Percentiles rank a stretch among this genome's conserved stretches.
Conservation (phyloP, 805 yeast genomes). For the Candida gorgasii region DNA sequence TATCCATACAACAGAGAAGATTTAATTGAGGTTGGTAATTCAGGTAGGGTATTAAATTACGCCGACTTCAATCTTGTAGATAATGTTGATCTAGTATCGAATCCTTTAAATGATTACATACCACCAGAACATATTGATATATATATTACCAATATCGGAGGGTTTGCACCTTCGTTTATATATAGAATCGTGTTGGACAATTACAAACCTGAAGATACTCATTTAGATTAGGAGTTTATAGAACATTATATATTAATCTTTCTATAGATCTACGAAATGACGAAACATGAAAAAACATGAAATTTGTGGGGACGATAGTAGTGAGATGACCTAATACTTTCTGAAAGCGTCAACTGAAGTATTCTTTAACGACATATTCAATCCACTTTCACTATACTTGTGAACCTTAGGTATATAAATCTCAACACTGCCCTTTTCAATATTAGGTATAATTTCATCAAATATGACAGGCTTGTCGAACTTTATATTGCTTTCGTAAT, state of each 20-base stretch:
- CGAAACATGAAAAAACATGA: too few relatives aligned
- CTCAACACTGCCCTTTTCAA: slow-evolving; percentile 19
- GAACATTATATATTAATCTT: slow-evolving; percentile 2
- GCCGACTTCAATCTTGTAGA: slow-evolving; percentile 69
- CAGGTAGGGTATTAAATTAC: slow-evolving; percentile 83
- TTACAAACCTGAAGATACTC: slow-evolving; percentile 82
- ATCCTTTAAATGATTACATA: slow-evolving; percentile 87
- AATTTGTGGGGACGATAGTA: background rate
- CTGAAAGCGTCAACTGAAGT: slow-evolving; percentile 16
- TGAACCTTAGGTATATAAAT: slow-evolving; percentile 24
- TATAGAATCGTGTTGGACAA: slow-evolving; percentile 94
- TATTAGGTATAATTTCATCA: slow-evolving; percentile 23
- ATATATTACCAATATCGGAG: slow-evolving; percentile 92
- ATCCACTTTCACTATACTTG: slow-evolving; percentile 11
- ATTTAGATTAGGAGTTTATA: slow-evolving; percentile 39
- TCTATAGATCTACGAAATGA: too few relatives aligned
- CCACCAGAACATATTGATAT: slow-evolving; percentile 94
- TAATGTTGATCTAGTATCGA: slow-evolving; percentile 71
- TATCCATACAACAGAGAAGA: slow-evolving; percentile 88
- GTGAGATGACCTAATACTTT: slow-evolving; percentile 1
- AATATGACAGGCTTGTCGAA: slow-evolving; percentile 26
- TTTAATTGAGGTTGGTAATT: slow-evolving; percentile 86
- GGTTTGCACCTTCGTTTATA: slow-evolving; percentile 93
- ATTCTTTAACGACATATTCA: slow-evolving; percentile 17
- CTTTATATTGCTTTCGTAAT: slow-evolving; percentile 20